These are phyloP conservation scores for Termitomyces sp. DNA, from an alignment of 768 basidiomycete species.

Conservation along the genomic window DNA sequence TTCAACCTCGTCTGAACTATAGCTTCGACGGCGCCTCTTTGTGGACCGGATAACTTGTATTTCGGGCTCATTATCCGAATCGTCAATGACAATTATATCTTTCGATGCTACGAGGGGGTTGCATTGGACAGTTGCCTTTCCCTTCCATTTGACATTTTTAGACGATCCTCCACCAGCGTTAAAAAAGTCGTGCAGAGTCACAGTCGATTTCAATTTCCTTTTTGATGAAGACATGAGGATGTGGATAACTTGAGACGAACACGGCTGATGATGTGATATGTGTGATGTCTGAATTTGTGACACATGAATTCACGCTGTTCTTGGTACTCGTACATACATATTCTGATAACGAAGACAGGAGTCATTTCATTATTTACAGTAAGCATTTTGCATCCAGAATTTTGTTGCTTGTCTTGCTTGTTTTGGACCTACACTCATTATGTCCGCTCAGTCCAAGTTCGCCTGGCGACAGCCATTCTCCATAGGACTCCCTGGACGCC, in stretches of 20 bases:
- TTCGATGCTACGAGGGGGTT: slow-evolving; percentile 7
- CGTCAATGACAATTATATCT: slow-evolving; percentile 60
- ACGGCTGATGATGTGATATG: background rate
- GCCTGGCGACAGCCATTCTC: slow-evolving; percentile 35
- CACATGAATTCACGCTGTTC: no score
- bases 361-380: background rate
- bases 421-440: background rate
- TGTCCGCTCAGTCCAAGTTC: background rate
- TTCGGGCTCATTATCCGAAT: slow-evolving; percentile 34
- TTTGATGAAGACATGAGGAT: slow-evolving; percentile 28
- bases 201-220: slow-evolving; percentile 27
- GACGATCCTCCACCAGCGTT: slow-evolving; percentile 14
- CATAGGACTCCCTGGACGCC: slow-evolving; percentile 73
- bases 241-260: background rate
- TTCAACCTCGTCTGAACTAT: slow-evolving; percentile 27
- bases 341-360: background rate
- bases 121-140: background rate
- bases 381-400: no score
- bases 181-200: slow-evolving; percentile 47
- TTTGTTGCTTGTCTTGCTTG: no score
- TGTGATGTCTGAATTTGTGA: no score
- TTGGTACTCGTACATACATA: no score
- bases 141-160: background rate
- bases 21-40: slow-evolving; percentile 18
- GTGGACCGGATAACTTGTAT: slow-evolving; percentile 5